A percentile compares a stretch with the other conserved stretches of the same genome.
phyloP scores from a whole-genome alignment of 768 basidiomycete genomes.

The Mycena indigotica region DNA sequence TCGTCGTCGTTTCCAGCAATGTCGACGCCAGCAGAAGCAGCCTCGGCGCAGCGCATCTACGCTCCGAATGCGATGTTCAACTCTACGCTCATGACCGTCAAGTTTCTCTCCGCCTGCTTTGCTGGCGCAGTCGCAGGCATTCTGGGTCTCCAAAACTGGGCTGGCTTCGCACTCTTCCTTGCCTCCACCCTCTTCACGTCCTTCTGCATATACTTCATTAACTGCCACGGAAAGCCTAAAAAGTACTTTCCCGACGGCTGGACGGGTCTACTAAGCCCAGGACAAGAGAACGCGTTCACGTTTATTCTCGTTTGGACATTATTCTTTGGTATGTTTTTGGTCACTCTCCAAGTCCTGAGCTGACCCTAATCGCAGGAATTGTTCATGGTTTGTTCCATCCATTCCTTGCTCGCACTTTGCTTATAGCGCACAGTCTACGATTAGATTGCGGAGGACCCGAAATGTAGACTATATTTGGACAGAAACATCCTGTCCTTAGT shows the following conservation, averaged over 20 bases:
- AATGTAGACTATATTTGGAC: too few species aligned
- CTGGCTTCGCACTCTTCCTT: conserved; percentile 80
- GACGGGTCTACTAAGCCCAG: conserved; percentile 75
- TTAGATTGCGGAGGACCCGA: too few species aligned
- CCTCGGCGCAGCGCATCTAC: conserved; percentile 61
- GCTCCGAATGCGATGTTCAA: conserved; percentile 69
- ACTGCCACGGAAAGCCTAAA: conserved; percentile 65
- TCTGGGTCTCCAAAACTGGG: conserved; percentile 83
- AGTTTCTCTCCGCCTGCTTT: conserved; percentile 83
- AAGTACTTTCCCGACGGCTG: conserved; percentile 67
- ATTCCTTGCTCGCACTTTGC: neutral
- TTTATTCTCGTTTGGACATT: conserved; percentile 94
- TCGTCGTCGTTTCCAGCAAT: too few species aligned
- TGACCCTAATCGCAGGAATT: conserved; percentile 36
- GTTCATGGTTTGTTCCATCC: conserved; percentile 44
- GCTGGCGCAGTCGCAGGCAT: conserved; percentile 88
- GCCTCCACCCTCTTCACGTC: conserved; percentile 69
- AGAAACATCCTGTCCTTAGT: too few species aligned
- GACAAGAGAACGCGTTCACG: conserved; percentile 88
- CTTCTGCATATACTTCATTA: conserved; percentile 63
- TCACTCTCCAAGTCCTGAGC: neutral
- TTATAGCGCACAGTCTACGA: neutral
- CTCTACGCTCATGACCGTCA: conserved; percentile 61
- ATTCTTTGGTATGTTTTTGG: conserved; percentile 71
- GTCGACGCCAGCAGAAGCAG: conserved; percentile 51